These are phyloP conservation scores for Stylonectria norvegica DNA, from an alignment of 2,329 filamentous ascomycete genomes.

Conservation along the genomic window DNA sequence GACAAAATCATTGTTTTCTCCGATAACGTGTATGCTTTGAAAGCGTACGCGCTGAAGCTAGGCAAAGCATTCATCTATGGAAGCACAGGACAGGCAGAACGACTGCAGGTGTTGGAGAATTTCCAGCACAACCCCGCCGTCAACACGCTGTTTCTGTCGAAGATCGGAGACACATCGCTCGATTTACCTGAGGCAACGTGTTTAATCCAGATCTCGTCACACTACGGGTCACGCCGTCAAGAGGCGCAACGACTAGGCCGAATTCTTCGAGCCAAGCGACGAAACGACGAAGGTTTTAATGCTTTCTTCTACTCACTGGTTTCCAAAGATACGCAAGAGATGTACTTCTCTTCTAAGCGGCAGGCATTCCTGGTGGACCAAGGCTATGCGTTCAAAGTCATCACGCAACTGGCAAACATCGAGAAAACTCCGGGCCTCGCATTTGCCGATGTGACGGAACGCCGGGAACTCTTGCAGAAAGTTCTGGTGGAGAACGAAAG, in stretches of 20 bases:
- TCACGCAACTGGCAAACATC: conserved; percentile 90
- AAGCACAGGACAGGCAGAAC: conserved; percentile 79
- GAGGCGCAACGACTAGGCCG: conserved; percentile 91
- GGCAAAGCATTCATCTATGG: conserved; percentile 90
- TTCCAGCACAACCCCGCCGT: conserved; percentile 90
- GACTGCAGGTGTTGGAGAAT: conserved; percentile 83
- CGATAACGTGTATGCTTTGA: conserved; percentile 91
- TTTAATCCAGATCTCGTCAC: conserved; percentile 94
- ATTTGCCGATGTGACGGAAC: conserved; percentile 74
- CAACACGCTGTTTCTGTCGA: conserved; percentile 92
- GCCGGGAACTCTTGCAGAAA: conserved; percentile 81
- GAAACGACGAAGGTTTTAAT: conserved; percentile 98
- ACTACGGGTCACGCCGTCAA: conserved; percentile 94
- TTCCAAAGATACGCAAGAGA: conserved; percentile 95
- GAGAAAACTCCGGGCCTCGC: conserved; percentile 77
- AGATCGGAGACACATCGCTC: conserved; percentile 97
- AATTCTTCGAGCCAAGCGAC: conserved; percentile 88
- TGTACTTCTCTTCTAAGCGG: conserved; percentile 95
- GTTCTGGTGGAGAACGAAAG: conserved; percentile 85
- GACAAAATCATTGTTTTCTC: conserved; percentile 99
- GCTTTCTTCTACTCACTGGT: conserved; percentile 98
- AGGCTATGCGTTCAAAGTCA: conserved; percentile 98
- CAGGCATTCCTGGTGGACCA: conserved; percentile 98
- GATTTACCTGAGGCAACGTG: conserved; percentile 96
- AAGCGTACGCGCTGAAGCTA: conserved; percentile 79